Percentiles rank a stretch among this genome's conserved stretches.
Conservation (phyloP, 2,329 filamentous ascomycete species). For the Epichloe uncinata region DNA sequence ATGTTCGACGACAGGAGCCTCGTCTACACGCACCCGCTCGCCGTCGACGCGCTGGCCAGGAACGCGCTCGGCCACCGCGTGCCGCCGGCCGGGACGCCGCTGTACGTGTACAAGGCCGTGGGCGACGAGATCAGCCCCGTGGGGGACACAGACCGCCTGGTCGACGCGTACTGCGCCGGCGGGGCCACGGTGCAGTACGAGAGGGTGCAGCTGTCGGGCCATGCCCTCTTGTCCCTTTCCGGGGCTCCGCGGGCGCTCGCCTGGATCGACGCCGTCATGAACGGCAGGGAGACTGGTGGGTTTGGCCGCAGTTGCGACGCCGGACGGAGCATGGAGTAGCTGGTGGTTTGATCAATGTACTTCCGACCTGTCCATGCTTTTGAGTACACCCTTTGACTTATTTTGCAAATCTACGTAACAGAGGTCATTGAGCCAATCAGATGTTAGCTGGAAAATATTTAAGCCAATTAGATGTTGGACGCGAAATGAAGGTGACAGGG, state of each 20-base stretch:
- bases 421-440: too few species aligned
- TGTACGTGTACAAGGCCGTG: slow-evolving; percentile 1
- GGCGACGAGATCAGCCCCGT: slow-evolving; percentile 1
- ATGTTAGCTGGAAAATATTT: too few species aligned
- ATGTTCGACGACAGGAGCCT: slow-evolving; percentile 24
- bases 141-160: background rate
- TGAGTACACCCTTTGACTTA: too few species aligned
- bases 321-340: too few species aligned
- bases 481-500: too few species aligned
- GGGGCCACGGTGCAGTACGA: slow-evolving; percentile 1
- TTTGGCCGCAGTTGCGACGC: background rate
- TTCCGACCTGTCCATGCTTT: too few species aligned
- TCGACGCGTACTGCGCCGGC: background rate
- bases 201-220: background rate
- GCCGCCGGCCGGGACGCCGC: too few species aligned
- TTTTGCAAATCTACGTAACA: too few species aligned
- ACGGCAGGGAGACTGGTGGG: background rate
- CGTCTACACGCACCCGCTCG: background rate
- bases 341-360: too few species aligned
- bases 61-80: background rate
- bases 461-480: too few species aligned
- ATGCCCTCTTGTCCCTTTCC: too few species aligned
- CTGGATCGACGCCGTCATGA: background rate
- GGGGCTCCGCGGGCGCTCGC: too few species aligned
- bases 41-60: background rate